Percentiles rank a stretch among this genome's conserved stretches.
These are phyloP conservation scores for Penicillium flavigenum DNA, from an alignment of 495 filamentous ascomycete genomes.

Conservation along the genomic window DNA sequence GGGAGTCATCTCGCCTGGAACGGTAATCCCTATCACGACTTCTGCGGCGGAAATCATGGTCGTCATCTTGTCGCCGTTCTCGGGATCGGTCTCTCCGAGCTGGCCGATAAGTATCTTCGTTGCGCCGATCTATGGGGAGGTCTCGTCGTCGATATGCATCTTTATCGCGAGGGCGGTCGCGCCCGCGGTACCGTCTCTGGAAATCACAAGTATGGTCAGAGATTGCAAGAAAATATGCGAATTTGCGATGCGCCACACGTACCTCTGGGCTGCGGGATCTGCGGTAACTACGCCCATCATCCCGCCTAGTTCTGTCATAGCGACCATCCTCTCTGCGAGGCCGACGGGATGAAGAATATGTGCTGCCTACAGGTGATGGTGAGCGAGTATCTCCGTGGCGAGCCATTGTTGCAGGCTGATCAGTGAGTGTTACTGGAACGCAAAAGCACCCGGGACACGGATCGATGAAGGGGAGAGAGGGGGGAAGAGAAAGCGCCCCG, in stretches of 20 bases:
- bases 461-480: conserved; percentile 12
- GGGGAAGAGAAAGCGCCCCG: neutral
- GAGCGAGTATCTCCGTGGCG: conserved; percentile 89
- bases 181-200: conserved; percentile 62
- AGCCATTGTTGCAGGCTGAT: conserved; percentile 75
- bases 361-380: conserved; percentile 94
- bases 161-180: conserved; percentile 55
- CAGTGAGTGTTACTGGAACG: conserved; percentile 62
- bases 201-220: conserved; percentile 30
- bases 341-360: conserved; percentile 71
- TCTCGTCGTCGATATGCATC: conserved; percentile 69
- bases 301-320: conserved; percentile 62
- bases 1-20: conserved; percentile 76
- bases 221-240: neutral
- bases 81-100: conserved; percentile 62
- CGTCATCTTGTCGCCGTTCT: conserved; percentile 59
- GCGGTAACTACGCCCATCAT: conserved; percentile 59
- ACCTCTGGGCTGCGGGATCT: conserved; percentile 76
- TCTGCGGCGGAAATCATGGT: conserved; percentile 60
- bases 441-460: conserved; percentile 34
- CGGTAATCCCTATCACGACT: conserved; percentile 75
- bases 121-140: conserved; percentile 67
- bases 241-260: conserved; percentile 28
- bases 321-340: conserved; percentile 75
- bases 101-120: conserved; percentile 65